Conservation (phyloP, 2,329 filamentous ascomycete genomes). For the Lecanicillium sp. region DNA sequence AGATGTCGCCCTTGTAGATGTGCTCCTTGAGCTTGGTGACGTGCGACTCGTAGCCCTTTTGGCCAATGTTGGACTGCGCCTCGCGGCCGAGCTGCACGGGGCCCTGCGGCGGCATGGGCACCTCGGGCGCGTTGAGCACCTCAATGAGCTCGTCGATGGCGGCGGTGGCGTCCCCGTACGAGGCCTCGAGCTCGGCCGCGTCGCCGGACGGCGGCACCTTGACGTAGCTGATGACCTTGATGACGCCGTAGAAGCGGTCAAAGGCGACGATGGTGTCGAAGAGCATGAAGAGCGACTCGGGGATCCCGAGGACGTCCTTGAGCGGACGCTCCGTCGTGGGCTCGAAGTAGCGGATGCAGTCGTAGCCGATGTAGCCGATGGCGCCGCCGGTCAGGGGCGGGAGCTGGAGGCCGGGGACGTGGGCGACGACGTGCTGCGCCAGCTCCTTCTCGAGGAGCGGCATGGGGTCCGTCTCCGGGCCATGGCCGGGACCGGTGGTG, state of each 20-base stretch:
- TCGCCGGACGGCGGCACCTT: constrained; percentile 40
- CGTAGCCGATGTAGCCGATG: constrained; percentile 94
- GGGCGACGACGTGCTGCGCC: constrained; percentile 68
- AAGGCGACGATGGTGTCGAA: constrained; percentile 93
- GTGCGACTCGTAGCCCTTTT: constrained; percentile 81
- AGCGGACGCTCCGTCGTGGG: constrained; percentile 87
- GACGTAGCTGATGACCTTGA: constrained; percentile 65
- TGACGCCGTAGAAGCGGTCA: constrained; percentile 65
- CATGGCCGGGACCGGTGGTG: constrained; percentile 82
- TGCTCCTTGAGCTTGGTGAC: constrained; percentile 83
- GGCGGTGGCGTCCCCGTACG: constrained; percentile 60
- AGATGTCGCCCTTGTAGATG: constrained; percentile 88
- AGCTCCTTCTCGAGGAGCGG: constrained; percentile 78
- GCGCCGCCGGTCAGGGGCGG: constrained; percentile 87
- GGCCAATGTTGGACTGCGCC: constrained; percentile 89
- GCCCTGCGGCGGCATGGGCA: constrained; percentile 69
- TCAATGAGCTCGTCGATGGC: constrained; percentile 63
- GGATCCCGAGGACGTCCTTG: constrained; percentile 81
- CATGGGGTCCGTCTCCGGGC: constrained; percentile 76
- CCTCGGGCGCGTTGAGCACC: constrained; percentile 66
- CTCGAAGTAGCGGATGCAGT: constrained; percentile 97
- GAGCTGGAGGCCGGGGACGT: constrained; percentile 74
- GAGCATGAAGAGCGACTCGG: constrained; percentile 94
- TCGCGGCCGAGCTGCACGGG: constrained; percentile 68
- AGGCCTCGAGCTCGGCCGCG: constrained; percentile 32